Base-by-base conservation (phyloP, 2,329 filamentous ascomycete genomes). In the Ceratocystis eucalypticola region DNA sequence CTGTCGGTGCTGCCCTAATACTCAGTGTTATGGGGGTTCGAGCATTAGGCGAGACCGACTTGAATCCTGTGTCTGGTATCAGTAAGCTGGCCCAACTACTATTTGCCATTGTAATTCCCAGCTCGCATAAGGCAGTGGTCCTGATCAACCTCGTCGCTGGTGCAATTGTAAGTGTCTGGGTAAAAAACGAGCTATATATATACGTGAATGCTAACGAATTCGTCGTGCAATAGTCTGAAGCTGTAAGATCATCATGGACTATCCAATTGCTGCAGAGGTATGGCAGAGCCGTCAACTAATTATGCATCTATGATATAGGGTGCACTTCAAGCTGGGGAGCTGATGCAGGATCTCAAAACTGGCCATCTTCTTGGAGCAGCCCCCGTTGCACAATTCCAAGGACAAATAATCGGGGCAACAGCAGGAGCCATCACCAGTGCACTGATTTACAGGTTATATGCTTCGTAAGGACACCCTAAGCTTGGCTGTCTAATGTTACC, bases 291-390 rank as follows among this genome's bases (percentile, higher is more conserved):
- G 25, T 8, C 2, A n/a, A 8, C 48, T 30, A 33, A 20, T 12
- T 30, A 25, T 62, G 20, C 12, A 28, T 3, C 28, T 45, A 10
- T 50, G n/a, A 17, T 46, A 25, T 48, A 79, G 76, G 80, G 94
- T 4, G 94, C 94, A 2, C 80, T 97, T 3, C 94, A 99, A 78
- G 93, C 94, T 2, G 94, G 94, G 7, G 94, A 99, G 75, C 84
- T 99, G 66, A 89, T 99, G 83, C 94, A 99, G 74, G 94, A 99
- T 74, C 82, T 99, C 37, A 99, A 99, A 75, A 96, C 94, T 0
- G 94, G 94, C 0, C 92, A 99, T 75, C 78, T 99, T 0, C 82
- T 99, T 0, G 92, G 93, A 10, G 94, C 94, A 0, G 89, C 91
- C 2, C 94, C 94, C 0, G 94, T 89, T 71, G 94, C 94, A 0